These are phyloP conservation scores for Dicorynia guianensis DNA, from an alignment of 306 rosid species.

Conservation along the genomic window DNA sequence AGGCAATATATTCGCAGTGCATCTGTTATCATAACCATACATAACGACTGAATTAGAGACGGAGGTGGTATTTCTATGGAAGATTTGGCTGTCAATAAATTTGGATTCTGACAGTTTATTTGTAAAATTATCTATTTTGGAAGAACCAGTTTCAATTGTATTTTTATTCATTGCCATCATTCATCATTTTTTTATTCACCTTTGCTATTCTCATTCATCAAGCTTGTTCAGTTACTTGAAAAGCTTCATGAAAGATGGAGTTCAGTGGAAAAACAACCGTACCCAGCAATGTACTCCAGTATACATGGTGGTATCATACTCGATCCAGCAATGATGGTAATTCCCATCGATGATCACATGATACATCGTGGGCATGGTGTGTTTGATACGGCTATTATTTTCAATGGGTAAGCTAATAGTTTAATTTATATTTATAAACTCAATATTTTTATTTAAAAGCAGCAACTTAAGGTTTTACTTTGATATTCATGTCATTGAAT, in stretches of 20 bases:
- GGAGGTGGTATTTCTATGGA: background rate
- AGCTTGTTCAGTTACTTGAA: conserved; percentile 69
- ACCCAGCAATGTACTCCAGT: conserved; percentile 91
- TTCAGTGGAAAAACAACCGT: conserved; percentile 67
- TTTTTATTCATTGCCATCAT: background rate
- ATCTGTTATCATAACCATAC: background rate
- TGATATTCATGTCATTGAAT: background rate
- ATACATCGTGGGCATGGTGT: conserved; percentile 73
- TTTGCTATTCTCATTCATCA: conserved; percentile 33
- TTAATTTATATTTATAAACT: background rate
- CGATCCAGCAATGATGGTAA: conserved; percentile 83
- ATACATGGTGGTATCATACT: conserved; percentile 84
- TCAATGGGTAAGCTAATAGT: conserved; percentile 64
- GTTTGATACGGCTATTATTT: conserved; percentile 61
- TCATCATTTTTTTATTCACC: conserved; percentile 8
- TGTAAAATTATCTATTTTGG: background rate
- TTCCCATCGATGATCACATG: conserved; percentile 74
- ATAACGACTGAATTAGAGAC: background rate
- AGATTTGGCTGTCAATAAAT: background rate
- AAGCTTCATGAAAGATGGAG: conserved; percentile 82
- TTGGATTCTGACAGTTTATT: background rate
- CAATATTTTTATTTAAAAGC: background rate
- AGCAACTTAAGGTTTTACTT: conserved; percentile 15
- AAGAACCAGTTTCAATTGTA: background rate
- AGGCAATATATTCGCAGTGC: background rate